Conservation (phyloP, 139 green algal genomes). For the Desmodesmus armatus region DNA sequence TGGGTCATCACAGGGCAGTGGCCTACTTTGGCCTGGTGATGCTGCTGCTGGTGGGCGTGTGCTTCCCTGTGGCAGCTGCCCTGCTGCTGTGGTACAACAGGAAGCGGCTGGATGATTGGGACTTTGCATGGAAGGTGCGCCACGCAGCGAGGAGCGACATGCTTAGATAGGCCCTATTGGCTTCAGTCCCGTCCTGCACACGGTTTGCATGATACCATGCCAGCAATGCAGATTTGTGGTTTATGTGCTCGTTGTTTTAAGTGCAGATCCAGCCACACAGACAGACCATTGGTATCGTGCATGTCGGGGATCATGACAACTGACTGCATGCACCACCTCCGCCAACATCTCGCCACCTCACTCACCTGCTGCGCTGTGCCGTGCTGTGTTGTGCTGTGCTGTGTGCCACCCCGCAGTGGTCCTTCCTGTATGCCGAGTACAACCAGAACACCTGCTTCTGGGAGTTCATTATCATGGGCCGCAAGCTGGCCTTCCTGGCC, state of each 20-base stretch:
- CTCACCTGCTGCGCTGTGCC: no score
- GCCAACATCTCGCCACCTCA: no score
- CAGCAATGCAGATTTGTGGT: neutral
- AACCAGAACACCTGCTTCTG: neutral
- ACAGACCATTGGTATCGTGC: neutral
- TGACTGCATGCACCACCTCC: no score
- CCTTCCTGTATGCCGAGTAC: conserved; percentile 33
- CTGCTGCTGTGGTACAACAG: conserved; percentile 14
- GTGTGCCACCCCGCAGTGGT: conserved; percentile 1
- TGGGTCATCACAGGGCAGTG: neutral
- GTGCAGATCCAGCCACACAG: neutral
- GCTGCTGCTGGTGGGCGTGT: conserved; percentile 24
- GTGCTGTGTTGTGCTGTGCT: no score
- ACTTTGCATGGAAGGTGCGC: conserved; percentile 34
- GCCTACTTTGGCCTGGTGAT: neutral
- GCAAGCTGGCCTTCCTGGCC: conserved; percentile 6
- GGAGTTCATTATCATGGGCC: conserved; percentile 1
- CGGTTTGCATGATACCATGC: neutral
- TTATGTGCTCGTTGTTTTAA: neutral
- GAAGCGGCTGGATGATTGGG: conserved; percentile 2
- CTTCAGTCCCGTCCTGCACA: neutral
- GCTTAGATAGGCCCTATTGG: neutral
- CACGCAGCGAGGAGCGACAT: neutral
- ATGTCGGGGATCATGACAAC: no score
- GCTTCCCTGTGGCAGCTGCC: neutral